These are phyloP conservation scores for Panellus pusillus DNA, from an alignment of 768 basidiomycete genomes.

Conservation along the genomic window DNA sequence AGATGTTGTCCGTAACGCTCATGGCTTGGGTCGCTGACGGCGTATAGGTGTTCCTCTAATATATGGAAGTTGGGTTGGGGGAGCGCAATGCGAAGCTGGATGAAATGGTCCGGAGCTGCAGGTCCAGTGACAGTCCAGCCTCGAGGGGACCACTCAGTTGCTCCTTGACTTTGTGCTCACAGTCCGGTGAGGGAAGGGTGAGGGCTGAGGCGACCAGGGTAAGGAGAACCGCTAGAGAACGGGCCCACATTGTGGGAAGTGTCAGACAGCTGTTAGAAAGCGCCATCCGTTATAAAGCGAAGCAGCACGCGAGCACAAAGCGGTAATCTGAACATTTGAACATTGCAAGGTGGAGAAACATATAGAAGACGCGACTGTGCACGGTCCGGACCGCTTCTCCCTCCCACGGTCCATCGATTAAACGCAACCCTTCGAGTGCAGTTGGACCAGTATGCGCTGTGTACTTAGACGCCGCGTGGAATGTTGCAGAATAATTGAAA, in stretches of 20 bases:
- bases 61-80: constrained; percentile 53
- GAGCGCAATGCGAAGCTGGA: constrained; percentile 59
- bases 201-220: constrained; percentile 6
- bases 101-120: constrained; percentile 46
- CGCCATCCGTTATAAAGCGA: no score
- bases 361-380: no score
- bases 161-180: constrained; percentile 18
- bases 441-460: no score
- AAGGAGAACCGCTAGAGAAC: constrained; percentile 8
- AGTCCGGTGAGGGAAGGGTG: constrained; percentile 12
- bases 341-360: no score
- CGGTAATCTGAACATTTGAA: no score
- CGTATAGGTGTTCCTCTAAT: constrained; percentile 51
- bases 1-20: constrained; percentile 60
- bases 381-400: no score
- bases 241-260: constrained; percentile 11
- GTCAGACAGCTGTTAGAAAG: no score
- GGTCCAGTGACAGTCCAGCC: constrained; percentile 50
- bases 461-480: no score
- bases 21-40: constrained; percentile 58
- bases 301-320: no score
- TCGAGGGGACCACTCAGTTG: constrained; percentile 31
- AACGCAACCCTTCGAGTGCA: no score
- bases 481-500: no score
- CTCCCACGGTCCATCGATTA: no score